Evolutionary conservation across 331 rosid genomes (phyloP), one percentile per base, ranked within the genome.

Genomic region (Phaseolus coccineus): DNA sequence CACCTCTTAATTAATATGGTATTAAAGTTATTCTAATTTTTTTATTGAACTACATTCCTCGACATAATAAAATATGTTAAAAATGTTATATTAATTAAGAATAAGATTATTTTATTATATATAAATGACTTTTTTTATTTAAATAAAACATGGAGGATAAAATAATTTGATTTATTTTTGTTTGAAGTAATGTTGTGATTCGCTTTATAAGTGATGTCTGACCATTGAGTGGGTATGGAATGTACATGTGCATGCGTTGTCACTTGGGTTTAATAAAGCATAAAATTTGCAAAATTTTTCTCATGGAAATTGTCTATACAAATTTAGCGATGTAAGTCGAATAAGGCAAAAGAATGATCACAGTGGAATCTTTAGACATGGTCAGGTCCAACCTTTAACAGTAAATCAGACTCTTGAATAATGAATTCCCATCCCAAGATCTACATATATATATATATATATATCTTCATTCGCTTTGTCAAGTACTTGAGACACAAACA

Each of bases 211-310:
- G 69, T 80, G 84, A 80, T 63, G 37, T 39, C 46, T 80, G 83
- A 72, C 68, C 72, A 37, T 30, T 73, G 77, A n/a, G 24, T 72
- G 58, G 7, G 37, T 71, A 51, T 64, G 51, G 59, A 66, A 28
- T 73, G 68, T 53, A 46, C 37, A 39, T 72, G 74, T 63, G 85
- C 81, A 82, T 77, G 85, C 42, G 78, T 71, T 70, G 79, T 77
- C 82, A 77, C 24, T 52, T 27, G 57, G 59, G 67, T 51, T 10
- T 73, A 73, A 64, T 52, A 73, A 73, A 55, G 42, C 69, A 55
- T 56, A 48, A 8, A 81, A 73, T 0, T 71, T 62, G 2, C 12
- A 80, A 62, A 5, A 8, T 14, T 48, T 51, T 61, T 19, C 28
- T 40, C 39, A 15, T 55, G 5, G 28, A 28, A 4, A 30, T 46